Evolutionary conservation across 768 basidiomycete species (phyloP).

Genomic region (Lactarius evosmus): DNA sequence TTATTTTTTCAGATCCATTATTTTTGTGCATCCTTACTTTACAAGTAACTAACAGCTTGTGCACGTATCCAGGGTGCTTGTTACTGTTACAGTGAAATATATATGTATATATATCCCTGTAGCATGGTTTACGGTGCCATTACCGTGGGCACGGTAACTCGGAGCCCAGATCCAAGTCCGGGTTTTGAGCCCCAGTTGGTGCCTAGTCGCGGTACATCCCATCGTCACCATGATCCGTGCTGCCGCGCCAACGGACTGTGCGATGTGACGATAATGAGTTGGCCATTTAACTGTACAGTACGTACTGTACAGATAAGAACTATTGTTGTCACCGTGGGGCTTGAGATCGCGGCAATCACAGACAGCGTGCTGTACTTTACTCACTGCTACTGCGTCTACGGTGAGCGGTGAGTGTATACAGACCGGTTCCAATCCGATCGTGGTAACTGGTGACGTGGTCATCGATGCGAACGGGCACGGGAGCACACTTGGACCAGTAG

Average conservation of each 20-base stretch:
- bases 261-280: background rate
- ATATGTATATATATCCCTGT: no score
- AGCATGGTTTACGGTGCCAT: no score
- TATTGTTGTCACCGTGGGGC: background rate
- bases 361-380: no score
- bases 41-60: background rate
- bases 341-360: no score
- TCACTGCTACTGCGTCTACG: background rate
- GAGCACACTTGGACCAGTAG: no score
- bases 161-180: background rate
- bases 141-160: background rate
- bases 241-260: background rate
- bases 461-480: background rate
- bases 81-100: no score
- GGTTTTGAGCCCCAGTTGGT: background rate
- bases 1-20: no score
- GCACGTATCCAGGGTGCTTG: background rate
- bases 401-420: background rate
- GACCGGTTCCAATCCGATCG: no score
- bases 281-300: background rate
- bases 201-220: background rate
- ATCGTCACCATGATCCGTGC: background rate
- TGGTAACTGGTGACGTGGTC: background rate
- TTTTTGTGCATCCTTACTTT: no score
- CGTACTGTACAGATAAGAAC: background rate